Percentiles rank a stretch among this genome's conserved stretches.
phyloP scores from a whole-genome alignment of 805 yeast species.

The Ogataea wickerhamii region DNA sequence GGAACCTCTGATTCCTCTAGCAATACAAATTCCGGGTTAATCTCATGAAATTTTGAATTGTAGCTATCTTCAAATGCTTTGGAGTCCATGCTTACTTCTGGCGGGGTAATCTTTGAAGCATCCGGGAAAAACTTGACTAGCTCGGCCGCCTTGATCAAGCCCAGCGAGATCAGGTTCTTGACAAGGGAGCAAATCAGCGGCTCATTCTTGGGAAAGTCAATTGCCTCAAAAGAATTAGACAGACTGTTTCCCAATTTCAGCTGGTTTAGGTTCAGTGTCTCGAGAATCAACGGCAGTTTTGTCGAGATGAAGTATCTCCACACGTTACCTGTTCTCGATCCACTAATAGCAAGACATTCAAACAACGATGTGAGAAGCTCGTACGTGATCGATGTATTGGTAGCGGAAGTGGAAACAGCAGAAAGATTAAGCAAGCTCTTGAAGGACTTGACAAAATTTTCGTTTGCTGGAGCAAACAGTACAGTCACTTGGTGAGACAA shows the following conservation, averaged over 20 bases:
- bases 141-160: constrained; percentile 19
- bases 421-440: constrained; percentile 29
- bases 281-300: constrained; percentile 26
- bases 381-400: constrained; percentile 28
- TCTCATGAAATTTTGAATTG: constrained; percentile 29
- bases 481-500: constrained; percentile 28
- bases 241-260: constrained; percentile 24
- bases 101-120: constrained; percentile 1
- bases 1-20: constrained; percentile 52
- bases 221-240: constrained; percentile 19
- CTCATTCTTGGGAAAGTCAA: constrained; percentile 10
- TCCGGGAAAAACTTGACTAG: constrained; percentile 9
- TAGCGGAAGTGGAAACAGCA: constrained; percentile 27
- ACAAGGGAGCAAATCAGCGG: constrained; percentile 17
- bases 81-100: background rate
- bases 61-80: constrained; percentile 19
- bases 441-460: constrained; percentile 26
- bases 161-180: constrained; percentile 18
- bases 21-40: constrained; percentile 46
- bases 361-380: constrained; percentile 27
- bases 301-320: constrained; percentile 28
- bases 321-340: constrained; percentile 15
- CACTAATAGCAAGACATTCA: constrained; percentile 26
- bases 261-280: constrained; percentile 29
- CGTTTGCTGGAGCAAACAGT: constrained; percentile 21